A percentile compares a stretch with the other conserved stretches of the same genome.
Conservation (phyloP, 208 protist genomes). For the Wallacemonas sp. region DNA sequence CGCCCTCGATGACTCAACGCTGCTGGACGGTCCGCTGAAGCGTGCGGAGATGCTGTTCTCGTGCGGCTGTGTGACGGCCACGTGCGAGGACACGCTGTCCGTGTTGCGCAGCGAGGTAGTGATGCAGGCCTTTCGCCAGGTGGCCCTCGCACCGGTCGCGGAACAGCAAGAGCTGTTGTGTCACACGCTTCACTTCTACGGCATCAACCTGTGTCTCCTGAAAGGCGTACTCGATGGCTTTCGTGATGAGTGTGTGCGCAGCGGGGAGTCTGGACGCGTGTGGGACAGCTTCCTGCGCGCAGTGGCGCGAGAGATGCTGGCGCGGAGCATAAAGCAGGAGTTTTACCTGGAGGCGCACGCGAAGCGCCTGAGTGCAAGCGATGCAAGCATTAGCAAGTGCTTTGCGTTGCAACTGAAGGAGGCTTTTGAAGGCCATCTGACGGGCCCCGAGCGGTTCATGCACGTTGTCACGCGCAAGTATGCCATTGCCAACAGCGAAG, state of each 20-base stretch:
- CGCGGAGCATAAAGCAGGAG: constrained; percentile 44
- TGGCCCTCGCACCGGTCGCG: not conserved
- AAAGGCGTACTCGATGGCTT: constrained; percentile 25
- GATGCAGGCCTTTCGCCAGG: constrained; percentile 11
- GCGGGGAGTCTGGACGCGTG: not conserved
- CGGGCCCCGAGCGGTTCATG: constrained; percentile 15
- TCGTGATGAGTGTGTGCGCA: not conserved
- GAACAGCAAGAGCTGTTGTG: constrained; percentile 26
- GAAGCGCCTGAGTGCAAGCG: constrained; percentile 24
- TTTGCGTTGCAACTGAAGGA: constrained; percentile 22
- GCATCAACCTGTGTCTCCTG: constrained; percentile 45
- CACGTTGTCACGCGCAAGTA: constrained; percentile 36
- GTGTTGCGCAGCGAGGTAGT: constrained; percentile 18
- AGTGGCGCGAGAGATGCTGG: constrained; percentile 44
- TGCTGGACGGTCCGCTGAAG: constrained; percentile 32
- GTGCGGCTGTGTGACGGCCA: constrained; percentile 27
- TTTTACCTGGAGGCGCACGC: constrained; percentile 41
- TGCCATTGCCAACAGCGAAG: constrained; percentile 22
- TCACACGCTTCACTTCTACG: constrained; percentile 41
- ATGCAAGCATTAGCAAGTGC: constrained; percentile 21
- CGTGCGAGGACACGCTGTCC: constrained; percentile 31
- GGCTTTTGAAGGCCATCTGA: constrained; percentile 16
- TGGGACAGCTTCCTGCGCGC: constrained; percentile 17
- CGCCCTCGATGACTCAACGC: constrained; percentile 14
- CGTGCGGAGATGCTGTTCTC: constrained; percentile 40